Conservation (phyloP, 768 basidiomycete species). For the Guyanaporus albipodus region DNA sequence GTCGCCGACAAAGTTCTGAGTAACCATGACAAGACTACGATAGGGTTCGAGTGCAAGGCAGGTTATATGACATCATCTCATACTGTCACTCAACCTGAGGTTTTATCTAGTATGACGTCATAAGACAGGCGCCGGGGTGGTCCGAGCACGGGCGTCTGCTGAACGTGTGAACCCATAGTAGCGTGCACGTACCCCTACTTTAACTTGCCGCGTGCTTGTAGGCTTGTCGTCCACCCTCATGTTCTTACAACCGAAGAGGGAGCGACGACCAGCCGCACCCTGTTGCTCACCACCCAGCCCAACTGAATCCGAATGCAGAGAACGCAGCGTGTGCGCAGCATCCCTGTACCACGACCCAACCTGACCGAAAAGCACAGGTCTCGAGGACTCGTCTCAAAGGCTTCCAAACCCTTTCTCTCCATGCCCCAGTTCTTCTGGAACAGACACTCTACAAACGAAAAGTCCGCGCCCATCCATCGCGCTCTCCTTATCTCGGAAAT, state of each 20-base stretch:
- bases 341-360: background rate
- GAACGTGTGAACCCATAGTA: background rate
- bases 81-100: no score
- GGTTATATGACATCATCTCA: no score
- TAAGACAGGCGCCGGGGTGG: no score
- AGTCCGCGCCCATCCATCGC: constrained; percentile 14
- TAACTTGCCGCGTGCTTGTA: background rate
- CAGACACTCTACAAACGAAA: background rate
- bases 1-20: constrained; percentile 28
- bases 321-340: constrained; percentile 4
- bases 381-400: background rate
- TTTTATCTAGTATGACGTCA: constrained; percentile 21
- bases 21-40: constrained; percentile 9
- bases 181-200: no score
- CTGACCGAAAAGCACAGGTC: constrained; percentile 9
- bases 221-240: background rate
- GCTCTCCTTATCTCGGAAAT: constrained; percentile 23
- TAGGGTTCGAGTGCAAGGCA: background rate
- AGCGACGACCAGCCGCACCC: background rate
- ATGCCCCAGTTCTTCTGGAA: background rate
- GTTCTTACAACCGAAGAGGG: background rate
- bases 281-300: background rate
- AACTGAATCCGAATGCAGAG: background rate
- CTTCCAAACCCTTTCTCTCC: background rate
- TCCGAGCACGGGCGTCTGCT: background rate